Conservation (phyloP, 78 protist genomes). For the slime mould (Dictyostelium discoideum) region DNA sequence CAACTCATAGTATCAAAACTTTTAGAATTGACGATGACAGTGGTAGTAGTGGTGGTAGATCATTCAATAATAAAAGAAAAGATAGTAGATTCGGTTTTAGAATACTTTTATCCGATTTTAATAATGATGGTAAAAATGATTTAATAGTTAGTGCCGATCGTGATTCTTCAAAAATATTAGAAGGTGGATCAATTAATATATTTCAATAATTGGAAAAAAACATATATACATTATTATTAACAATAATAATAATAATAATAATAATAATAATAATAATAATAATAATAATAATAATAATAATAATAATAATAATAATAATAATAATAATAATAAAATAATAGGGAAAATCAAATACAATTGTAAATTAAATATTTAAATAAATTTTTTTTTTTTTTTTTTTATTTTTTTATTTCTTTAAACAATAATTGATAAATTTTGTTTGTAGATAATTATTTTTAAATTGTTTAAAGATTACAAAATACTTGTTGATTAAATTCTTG, state of each 20-base stretch:
- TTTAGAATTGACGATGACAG: neutral
- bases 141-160: conserved; percentile 48
- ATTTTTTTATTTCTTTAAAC: too few species aligned
- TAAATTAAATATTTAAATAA: too few species aligned
- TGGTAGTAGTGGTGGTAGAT: neutral
- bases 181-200: conserved; percentile 61
- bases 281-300: too few species aligned
- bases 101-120: conserved; percentile 18
- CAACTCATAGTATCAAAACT: neutral
- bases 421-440: too few species aligned
- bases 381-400: too few species aligned
- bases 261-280: too few species aligned
- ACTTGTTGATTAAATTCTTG: neutral
- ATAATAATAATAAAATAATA: too few species aligned
- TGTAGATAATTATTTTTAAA: too few species aligned
- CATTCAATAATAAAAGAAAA: conserved; percentile 14
- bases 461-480: neutral
- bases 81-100: conserved; percentile 68
- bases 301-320: too few species aligned
- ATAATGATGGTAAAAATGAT: conserved; percentile 54
- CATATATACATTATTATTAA: too few species aligned
- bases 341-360: too few species aligned
- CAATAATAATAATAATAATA: too few species aligned
- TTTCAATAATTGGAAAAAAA: neutral
- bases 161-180: conserved; percentile 24